Conservation (phyloP, 768 basidiomycete genomes). For the Tricholoma sp. region DNA sequence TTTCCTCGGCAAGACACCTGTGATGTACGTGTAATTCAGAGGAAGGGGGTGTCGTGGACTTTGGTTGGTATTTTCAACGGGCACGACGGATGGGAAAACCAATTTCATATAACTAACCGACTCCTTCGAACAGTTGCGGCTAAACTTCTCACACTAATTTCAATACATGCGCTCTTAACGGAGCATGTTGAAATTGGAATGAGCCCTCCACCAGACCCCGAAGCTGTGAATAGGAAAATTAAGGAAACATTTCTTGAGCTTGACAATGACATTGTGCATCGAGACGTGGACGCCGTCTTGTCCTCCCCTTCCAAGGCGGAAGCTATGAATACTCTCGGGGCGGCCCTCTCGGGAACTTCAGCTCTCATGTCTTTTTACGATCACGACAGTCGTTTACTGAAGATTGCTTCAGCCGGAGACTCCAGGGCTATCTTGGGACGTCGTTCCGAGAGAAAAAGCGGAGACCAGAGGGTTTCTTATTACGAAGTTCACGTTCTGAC, state of each 20-base stretch:
- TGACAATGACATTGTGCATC: conserved; percentile 29
- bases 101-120: conserved; percentile 15
- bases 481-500: conserved; percentile 37
- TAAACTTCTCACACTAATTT: conserved; percentile 4
- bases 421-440: conserved; percentile 39
- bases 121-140: not conserved
- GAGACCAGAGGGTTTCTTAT: conserved; percentile 10
- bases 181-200: conserved; percentile 11
- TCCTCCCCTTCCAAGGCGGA: conserved; percentile 15
- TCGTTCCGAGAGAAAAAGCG: conserved; percentile 15
- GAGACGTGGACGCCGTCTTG: conserved; percentile 18
- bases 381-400: conserved; percentile 25
- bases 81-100: conserved; percentile 24
- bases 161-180: conserved; percentile 5
- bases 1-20: conserved; percentile 1
- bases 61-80: conserved; percentile 29
- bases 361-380: conserved; percentile 33
- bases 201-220: not conserved
- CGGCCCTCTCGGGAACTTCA: conserved; percentile 29
- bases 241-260: conserved; percentile 25
- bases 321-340: conserved; percentile 20
- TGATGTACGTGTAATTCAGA: not conserved
- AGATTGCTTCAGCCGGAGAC: conserved; percentile 35
- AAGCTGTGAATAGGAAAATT: conserved; percentile 20
- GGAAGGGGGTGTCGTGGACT: too few species aligned